Conservation (phyloP, 306 rosid genomes). For the Trichosanthes truncata region DNA sequence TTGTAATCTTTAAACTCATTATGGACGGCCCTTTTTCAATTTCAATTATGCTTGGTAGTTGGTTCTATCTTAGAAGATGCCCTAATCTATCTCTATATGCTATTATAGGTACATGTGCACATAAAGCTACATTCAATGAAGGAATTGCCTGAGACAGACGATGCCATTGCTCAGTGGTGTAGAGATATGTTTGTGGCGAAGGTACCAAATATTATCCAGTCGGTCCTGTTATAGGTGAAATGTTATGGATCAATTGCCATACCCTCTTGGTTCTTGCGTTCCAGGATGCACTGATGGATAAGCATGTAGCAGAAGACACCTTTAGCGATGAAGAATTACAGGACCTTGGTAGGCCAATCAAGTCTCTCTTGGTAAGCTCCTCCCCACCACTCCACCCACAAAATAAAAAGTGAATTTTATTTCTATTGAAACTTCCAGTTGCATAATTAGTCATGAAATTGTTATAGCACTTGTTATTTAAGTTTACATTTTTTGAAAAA, state of each 20-base stretch:
- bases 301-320: conserved; percentile 57
- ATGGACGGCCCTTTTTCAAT: neutral
- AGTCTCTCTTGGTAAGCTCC: conserved; percentile 71
- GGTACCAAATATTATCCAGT: conserved; percentile 22
- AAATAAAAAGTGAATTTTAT: neutral
- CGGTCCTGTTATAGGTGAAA: neutral
- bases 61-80: neutral
- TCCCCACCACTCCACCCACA: neutral
- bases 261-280: neutral
- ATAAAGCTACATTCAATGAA: conserved; percentile 79
- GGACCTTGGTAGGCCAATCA: conserved; percentile 46
- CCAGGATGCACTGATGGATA: conserved; percentile 85
- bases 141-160: conserved; percentile 81
- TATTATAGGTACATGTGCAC: conserved; percentile 76
- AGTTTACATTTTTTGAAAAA: neutral
- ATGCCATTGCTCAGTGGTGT: conserved; percentile 92
- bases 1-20: neutral
- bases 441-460: neutral
- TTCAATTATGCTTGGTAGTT: neutral
- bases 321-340: conserved; percentile 57
- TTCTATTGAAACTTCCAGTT: neutral
- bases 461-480: neutral
- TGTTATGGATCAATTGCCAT: neutral
- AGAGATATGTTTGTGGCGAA: conserved; percentile 74
- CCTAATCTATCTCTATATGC: neutral